phyloP scores from a whole-genome alignment of 2,329 filamentous ascomycete species.

The Hypoxylon sp. region DNA sequence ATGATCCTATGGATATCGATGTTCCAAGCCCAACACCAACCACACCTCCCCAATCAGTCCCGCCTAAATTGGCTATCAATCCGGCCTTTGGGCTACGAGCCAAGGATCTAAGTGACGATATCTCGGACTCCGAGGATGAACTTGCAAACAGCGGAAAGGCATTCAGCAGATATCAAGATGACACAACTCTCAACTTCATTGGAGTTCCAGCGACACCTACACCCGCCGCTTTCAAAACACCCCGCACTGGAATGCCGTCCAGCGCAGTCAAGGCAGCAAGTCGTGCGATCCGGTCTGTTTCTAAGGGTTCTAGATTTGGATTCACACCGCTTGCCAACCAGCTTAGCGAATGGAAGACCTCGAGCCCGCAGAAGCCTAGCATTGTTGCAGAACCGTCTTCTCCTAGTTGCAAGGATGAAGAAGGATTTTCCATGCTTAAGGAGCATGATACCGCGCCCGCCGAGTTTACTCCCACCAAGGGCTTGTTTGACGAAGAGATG shows the following conservation, averaged over 20 bases:
- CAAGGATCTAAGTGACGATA: slow-evolving; percentile 59
- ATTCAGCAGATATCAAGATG: slow-evolving; percentile 44
- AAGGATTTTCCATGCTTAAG: slow-evolving; percentile 45
- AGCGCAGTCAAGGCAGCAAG: slow-evolving; percentile 47
- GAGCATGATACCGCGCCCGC: slow-evolving; percentile 41
- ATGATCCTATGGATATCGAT: slow-evolving; percentile 47
- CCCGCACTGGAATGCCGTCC: slow-evolving; percentile 41
- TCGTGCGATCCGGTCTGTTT: slow-evolving; percentile 49
- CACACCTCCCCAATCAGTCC: slow-evolving; percentile 47
- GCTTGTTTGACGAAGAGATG: slow-evolving; percentile 74
- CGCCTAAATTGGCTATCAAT: slow-evolving; percentile 46
- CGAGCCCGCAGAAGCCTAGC: slow-evolving; percentile 63
- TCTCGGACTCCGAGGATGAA: slow-evolving; percentile 68
- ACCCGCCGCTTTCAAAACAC: slow-evolving; percentile 45
- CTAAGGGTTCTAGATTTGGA: slow-evolving; percentile 56
- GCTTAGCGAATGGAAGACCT: slow-evolving; percentile 71
- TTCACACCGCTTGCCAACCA: slow-evolving; percentile 74
- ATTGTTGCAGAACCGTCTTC: slow-evolving; percentile 45
- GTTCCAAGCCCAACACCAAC: slow-evolving; percentile 40
- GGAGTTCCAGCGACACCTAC: slow-evolving; percentile 59
- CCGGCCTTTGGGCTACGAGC: slow-evolving; percentile 59
- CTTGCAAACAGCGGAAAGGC: slow-evolving; percentile 51
- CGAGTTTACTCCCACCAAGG: slow-evolving; percentile 56
- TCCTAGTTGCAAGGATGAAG: slow-evolving; percentile 41
- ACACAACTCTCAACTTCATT: slow-evolving; percentile 46